A percentile compares a stretch with the other conserved stretches of the same genome.
These are phyloP conservation scores for Aspergillus flavus DNA, from an alignment of 2,329 filamentous ascomycete genomes.

Conservation along the genomic window DNA sequence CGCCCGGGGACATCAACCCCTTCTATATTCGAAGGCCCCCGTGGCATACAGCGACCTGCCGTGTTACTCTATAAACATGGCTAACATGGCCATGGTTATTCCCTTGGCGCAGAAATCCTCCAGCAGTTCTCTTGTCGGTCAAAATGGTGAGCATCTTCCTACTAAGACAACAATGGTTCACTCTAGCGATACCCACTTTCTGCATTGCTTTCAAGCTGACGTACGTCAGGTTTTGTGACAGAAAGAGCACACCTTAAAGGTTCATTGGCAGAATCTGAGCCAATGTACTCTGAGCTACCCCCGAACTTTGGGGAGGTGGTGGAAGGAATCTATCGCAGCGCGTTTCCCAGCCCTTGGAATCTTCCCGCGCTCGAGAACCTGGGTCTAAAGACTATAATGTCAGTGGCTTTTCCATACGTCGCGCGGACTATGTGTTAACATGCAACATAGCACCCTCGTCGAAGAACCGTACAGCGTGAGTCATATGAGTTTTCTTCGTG, in stretches of 20 bases:
- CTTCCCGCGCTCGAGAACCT: conserved; percentile 69
- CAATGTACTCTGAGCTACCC: conserved; percentile 44
- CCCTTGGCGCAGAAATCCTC: conserved; percentile 20
- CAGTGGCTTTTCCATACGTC: conserved; percentile 37
- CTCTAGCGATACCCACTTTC: neutral
- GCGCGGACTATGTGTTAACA: neutral
- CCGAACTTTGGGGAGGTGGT: conserved; percentile 77
- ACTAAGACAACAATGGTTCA: neutral
- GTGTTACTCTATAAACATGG: neutral
- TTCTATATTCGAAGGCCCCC: neutral
- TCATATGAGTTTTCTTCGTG: conserved; percentile 63
- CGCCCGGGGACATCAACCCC: neutral
- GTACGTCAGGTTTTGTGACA: neutral
- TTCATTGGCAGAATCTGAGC: conserved; percentile 29
- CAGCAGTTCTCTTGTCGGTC: conserved; percentile 18
- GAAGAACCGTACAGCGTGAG: conserved; percentile 58
- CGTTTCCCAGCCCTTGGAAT: conserved; percentile 73
- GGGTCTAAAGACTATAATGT: conserved; percentile 78
- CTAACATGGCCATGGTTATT: conserved; percentile 16
- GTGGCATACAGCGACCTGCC: neutral
- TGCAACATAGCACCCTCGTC: conserved; percentile 59
- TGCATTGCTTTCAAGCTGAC: neutral
- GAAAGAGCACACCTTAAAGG: conserved; percentile 33
- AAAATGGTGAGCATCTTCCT: conserved; percentile 10
- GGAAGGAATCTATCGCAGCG: conserved; percentile 77